Conservation (phyloP, 1,284 basidiomycete genomes). For the Naganishia sp. region DNA sequence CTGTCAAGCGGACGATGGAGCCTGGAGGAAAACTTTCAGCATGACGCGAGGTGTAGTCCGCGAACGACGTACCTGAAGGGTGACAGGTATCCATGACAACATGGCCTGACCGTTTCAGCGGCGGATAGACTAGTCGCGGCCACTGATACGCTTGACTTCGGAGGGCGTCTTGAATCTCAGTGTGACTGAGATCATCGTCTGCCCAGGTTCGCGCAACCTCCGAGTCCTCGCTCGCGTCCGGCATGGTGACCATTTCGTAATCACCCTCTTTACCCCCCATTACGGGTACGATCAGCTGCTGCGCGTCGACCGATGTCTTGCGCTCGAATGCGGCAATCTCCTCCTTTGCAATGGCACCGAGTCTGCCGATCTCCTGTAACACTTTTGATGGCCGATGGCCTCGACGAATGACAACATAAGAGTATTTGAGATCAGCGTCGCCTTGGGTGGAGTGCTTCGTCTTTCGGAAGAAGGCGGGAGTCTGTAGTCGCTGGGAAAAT, state of each 20-base stretch:
- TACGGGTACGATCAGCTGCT: slow-evolving; percentile 38
- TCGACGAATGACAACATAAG: slow-evolving; percentile 84
- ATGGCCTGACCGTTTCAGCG: slow-evolving; percentile 88
- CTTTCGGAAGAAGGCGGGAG: slow-evolving; percentile 77
- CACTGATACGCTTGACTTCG: slow-evolving; percentile 66
- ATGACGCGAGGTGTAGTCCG: not conserved
- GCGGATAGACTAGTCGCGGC: slow-evolving; percentile 88
- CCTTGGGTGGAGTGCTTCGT: slow-evolving; percentile 82
- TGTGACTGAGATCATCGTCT: slow-evolving; percentile 24
- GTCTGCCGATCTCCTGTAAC: slow-evolving; percentile 39
- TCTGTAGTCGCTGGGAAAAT: slow-evolving; percentile 82
- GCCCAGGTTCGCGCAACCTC: not conserved
- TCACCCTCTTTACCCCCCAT: slow-evolving; percentile 37
- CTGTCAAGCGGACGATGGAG: slow-evolving; percentile 84
- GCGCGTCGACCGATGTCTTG: slow-evolving; percentile 42
- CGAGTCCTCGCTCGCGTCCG: slow-evolving; percentile 8
- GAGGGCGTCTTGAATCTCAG: slow-evolving; percentile 38
- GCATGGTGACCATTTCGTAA: slow-evolving; percentile 20
- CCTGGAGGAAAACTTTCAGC: slow-evolving; percentile 57
- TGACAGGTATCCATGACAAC: slow-evolving; percentile 90
- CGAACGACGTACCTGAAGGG: slow-evolving; percentile 63
- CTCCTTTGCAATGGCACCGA: slow-evolving; percentile 35
- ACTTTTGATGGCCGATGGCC: slow-evolving; percentile 65
- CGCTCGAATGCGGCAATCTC: slow-evolving; percentile 36
- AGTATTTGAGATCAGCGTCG: slow-evolving; percentile 83